phyloP scores from a whole-genome alignment of 1,139 yeast genomes.

The Geotrichum histeridarum region DNA sequence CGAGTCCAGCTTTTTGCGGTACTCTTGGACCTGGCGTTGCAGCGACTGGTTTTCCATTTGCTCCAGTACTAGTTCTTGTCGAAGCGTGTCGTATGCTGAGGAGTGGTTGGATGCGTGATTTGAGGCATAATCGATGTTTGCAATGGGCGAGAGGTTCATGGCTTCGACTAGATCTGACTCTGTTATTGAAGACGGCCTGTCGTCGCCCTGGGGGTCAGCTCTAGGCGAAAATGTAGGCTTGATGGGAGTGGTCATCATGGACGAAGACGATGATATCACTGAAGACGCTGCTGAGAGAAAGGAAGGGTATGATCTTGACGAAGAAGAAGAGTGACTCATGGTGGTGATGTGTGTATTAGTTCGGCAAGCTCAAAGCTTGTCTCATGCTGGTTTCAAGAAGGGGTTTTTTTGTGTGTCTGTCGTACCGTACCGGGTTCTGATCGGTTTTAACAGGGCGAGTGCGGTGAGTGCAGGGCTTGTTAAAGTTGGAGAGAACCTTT shows the following conservation, averaged over 20 bases:
- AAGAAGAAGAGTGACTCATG: slow-evolving; percentile 10
- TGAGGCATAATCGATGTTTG: neutral
- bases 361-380: neutral
- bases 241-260: neutral
- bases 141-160: neutral
- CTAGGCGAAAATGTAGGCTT: neutral
- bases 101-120: neutral
- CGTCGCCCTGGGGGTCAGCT: too few relatives aligned
- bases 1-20: slow-evolving; percentile 21
- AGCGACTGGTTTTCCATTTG: slow-evolving; percentile 27
- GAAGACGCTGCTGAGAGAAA: neutral
- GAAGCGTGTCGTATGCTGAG: slow-evolving; percentile 21
- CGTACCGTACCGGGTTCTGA: neutral
- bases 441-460: too few relatives aligned
- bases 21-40: slow-evolving; percentile 25
- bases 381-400: neutral
- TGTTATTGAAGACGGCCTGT: neutral
- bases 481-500: too few relatives aligned
- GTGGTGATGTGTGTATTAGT: neutral
- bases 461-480: too few relatives aligned
- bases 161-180: neutral
- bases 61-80: slow-evolving; percentile 28
- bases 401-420: neutral
- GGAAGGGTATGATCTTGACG: slow-evolving; percentile 6
- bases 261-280: neutral